phyloP scores from a whole-genome alignment of 179 eudicot species.

The Heliamphora ciliata region DNA sequence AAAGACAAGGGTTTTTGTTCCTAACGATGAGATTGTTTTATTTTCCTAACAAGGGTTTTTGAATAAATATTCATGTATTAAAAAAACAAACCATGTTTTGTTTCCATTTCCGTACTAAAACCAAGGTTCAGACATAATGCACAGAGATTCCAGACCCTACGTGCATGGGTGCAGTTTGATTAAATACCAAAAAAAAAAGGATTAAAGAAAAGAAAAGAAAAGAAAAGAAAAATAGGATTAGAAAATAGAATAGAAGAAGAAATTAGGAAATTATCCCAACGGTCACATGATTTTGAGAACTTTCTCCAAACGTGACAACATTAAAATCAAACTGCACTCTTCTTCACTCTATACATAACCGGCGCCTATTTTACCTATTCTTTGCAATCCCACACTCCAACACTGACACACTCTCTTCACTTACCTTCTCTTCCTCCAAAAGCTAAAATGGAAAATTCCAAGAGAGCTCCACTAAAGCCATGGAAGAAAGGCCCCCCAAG shows the following conservation, averaged over 20 bases:
- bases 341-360: conserved; percentile 27
- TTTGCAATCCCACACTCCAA: conserved; percentile 15
- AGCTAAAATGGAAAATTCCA: conserved; percentile 34
- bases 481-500: conserved; percentile 89
- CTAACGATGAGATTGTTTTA: too few relatives aligned
- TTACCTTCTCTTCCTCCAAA: not conserved
- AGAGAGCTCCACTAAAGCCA: conserved; percentile 50
- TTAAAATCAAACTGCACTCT: conserved; percentile 29
- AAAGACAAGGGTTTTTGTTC: too few relatives aligned
- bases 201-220: not conserved
- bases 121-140: too few relatives aligned
- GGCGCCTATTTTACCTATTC: conserved; percentile 21
- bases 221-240: not conserved
- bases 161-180: too few relatives aligned
- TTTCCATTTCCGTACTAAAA: too few relatives aligned
- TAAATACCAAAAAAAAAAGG: too few relatives aligned
- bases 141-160: too few relatives aligned
- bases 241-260: too few relatives aligned
- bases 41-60: too few relatives aligned
- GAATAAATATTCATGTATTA: too few relatives aligned
- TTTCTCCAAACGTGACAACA: conserved; percentile 42
- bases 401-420: not conserved
- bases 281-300: conserved; percentile 39
- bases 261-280: conserved; percentile 18
- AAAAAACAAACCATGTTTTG: too few relatives aligned